These are phyloP conservation scores for Penicillium coffeae DNA, from an alignment of 495 filamentous ascomycete species.

Conservation along the genomic window DNA sequence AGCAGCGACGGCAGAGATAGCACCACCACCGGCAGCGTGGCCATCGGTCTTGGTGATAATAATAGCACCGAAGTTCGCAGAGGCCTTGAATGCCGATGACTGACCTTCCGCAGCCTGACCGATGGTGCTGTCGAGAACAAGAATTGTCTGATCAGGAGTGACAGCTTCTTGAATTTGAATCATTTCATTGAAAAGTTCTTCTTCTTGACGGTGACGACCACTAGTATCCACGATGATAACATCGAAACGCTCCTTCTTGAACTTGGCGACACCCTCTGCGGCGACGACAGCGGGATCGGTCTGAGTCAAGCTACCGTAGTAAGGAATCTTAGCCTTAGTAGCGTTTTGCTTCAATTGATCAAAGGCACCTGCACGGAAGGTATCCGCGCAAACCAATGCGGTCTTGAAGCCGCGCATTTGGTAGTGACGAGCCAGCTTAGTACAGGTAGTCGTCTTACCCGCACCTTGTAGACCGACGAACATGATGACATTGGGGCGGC, in stretches of 20 bases:
- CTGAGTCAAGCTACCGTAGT: constrained; percentile 93
- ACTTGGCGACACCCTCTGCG: constrained; percentile 92
- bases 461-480: constrained; percentile 97
- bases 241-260: constrained; percentile 98
- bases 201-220: constrained; percentile 90
- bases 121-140: constrained; percentile 95
- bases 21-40: constrained; percentile 89
- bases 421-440: constrained; percentile 94
- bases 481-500: constrained; percentile 96
- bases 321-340: constrained; percentile 97
- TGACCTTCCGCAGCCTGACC: constrained; percentile 94
- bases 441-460: constrained; percentile 97
- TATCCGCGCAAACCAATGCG: constrained; percentile 95
- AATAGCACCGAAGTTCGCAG: constrained; percentile 96
- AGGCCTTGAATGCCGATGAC: constrained; percentile 94
- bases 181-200: constrained; percentile 96
- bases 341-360: constrained; percentile 99
- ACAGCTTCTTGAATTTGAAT: constrained; percentile 92
- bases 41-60: constrained; percentile 99
- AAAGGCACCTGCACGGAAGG: constrained; percentile 96
- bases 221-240: constrained; percentile 98
- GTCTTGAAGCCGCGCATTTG: constrained; percentile 90
- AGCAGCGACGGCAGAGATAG: constrained; percentile 96
- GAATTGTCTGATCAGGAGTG: constrained; percentile 93
- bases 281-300: constrained; percentile 94